Evolutionary conservation across 2,329 filamentous ascomycete species (phyloP).

Genomic region (Sarocladium kiliense): DNA sequence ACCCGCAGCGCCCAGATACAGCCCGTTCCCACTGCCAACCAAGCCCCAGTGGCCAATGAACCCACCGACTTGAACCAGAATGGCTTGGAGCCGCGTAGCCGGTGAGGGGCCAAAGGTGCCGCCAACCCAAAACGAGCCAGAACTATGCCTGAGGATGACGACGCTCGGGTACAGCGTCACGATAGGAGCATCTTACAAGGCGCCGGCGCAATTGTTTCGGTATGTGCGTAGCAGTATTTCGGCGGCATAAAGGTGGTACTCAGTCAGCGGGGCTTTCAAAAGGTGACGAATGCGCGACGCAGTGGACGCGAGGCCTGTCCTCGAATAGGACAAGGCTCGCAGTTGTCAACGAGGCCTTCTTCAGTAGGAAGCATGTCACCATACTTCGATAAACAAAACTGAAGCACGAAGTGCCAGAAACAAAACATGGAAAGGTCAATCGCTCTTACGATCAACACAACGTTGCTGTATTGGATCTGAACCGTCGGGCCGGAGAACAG

Average conservation of each 20-base stretch:
- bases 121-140: constrained; percentile 5
- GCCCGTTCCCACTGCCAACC: neutral
- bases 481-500: too few relatives aligned
- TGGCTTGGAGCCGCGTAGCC: constrained; percentile 7
- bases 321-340: neutral
- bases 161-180: constrained; percentile 4
- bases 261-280: neutral
- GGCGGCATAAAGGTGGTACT: neutral
- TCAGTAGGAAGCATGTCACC: too few relatives aligned
- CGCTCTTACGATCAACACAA: too few relatives aligned
- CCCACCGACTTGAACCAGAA: neutral
- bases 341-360: neutral
- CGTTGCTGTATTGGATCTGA: too few relatives aligned
- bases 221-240: neutral
- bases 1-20: neutral
- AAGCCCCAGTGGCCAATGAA: neutral
- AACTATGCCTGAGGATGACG: constrained; percentile 2
- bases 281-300: neutral
- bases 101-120: neutral
- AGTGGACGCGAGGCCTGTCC: neutral
- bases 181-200: neutral
- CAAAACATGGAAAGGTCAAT: too few relatives aligned
- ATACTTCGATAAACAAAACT: too few relatives aligned
- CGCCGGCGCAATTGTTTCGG: neutral
- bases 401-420: too few relatives aligned